phyloP scores from a whole-genome alignment of 179 eudicot species.

The Beta corolliflora region DNA sequence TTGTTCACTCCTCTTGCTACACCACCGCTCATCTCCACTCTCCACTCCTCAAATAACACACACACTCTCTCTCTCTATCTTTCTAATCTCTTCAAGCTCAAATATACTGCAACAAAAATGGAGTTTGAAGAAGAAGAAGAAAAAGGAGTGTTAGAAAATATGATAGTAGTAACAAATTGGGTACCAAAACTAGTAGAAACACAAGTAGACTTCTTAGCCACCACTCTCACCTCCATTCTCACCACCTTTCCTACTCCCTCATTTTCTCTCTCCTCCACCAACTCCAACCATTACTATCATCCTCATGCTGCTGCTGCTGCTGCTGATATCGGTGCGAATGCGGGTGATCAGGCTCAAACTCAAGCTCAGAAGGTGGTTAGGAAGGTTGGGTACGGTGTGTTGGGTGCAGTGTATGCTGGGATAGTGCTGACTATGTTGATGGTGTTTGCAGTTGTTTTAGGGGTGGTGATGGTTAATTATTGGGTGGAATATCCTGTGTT shows the following conservation, averaged over 20 bases:
- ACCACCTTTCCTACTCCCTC: conserved; percentile 28
- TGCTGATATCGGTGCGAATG: background rate
- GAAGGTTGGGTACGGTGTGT: conserved; percentile 45
- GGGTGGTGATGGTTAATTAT: conserved; percentile 45
- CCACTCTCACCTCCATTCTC: conserved; percentile 25
- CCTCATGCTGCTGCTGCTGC: background rate
- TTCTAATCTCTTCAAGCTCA: background rate
- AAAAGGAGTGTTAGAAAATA: background rate
- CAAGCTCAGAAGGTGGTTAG: conserved; percentile 27
- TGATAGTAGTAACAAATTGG: conserved; percentile 28
- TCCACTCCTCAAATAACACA: background rate
- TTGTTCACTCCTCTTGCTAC: background rate
- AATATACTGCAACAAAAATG: conserved; percentile 13
- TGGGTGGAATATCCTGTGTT: conserved; percentile 69
- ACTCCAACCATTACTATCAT: background rate
- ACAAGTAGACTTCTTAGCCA: conserved; percentile 40
- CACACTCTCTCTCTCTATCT: background rate
- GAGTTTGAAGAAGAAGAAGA: background rate
- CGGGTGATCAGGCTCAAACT: conserved; percentile 5
- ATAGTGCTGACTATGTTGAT: conserved; percentile 41
- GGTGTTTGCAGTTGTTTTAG: conserved; percentile 44
- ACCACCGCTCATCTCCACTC: conserved; percentile 15
- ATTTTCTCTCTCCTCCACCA: conserved; percentile 4
- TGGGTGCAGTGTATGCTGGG: conserved; percentile 51
- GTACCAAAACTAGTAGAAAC: conserved; percentile 35